Conservation (phyloP, 2,329 filamentous ascomycete species). For the Colletotrichum magnum region DNA sequence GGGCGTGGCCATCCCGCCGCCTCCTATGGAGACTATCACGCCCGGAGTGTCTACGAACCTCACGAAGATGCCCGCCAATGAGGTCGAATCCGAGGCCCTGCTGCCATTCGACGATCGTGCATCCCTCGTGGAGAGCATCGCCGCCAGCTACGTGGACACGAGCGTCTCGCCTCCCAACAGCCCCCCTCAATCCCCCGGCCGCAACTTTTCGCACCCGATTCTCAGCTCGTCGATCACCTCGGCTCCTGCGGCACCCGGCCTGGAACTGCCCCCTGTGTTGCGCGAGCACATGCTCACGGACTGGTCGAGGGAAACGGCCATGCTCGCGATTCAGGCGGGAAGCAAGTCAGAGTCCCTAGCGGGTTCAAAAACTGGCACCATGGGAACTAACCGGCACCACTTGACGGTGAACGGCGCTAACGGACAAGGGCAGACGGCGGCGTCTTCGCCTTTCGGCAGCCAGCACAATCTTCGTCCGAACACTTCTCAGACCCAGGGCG, state of each 20-base stretch:
- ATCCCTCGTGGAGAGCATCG: constrained; percentile 81
- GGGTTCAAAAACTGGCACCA: constrained; percentile 79
- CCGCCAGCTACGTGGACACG: constrained; percentile 76
- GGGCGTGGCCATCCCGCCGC: constrained; percentile 78
- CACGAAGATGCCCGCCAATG: constrained; percentile 63
- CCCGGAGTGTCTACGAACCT: constrained; percentile 62
- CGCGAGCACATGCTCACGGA: constrained; percentile 82
- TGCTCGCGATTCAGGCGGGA: constrained; percentile 77
- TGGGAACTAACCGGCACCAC: constrained; percentile 65
- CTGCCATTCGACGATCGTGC: constrained; percentile 82
- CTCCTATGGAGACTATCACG: constrained; percentile 72
- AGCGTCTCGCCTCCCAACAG: constrained; percentile 76
- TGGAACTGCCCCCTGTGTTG: constrained; percentile 76
- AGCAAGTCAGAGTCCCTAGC: constrained; percentile 81
- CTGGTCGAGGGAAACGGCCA: constrained; percentile 83
- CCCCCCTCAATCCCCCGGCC: constrained; percentile 77
- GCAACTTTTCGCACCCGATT: constrained; percentile 74
- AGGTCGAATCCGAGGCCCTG: constrained; percentile 74
- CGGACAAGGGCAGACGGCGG: constrained; percentile 55
- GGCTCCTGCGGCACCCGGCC: constrained; percentile 56
- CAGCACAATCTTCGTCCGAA: constrained; percentile 65
- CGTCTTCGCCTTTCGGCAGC: constrained; percentile 65
- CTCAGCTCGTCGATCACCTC: constrained; percentile 64
- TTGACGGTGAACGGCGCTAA: constrained; percentile 68
- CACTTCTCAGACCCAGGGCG: constrained; percentile 54